Conservation (phyloP, 2,329 filamentous ascomycete species). For the Calonectria honghensis region DNA sequence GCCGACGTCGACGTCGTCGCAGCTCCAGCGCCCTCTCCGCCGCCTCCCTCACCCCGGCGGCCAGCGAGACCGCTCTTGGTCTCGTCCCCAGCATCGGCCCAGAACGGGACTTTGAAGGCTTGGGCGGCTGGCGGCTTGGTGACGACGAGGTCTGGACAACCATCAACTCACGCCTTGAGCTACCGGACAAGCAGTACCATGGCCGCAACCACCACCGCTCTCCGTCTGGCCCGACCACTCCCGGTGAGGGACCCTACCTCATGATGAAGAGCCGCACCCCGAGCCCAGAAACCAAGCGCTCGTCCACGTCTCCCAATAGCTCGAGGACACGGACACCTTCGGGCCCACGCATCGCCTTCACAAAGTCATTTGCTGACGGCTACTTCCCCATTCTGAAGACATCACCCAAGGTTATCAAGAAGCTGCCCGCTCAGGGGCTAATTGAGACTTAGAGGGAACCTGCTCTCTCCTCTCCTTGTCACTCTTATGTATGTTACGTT, state of each 20-base stretch:
- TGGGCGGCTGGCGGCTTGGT: slow-evolving; percentile 74
- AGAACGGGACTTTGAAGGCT: slow-evolving; percentile 75
- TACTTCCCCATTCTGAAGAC: slow-evolving; percentile 64
- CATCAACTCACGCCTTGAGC: slow-evolving; percentile 71
- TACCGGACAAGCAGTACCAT: slow-evolving; percentile 65
- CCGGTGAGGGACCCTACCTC: slow-evolving; percentile 64
- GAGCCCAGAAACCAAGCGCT: slow-evolving; percentile 59
- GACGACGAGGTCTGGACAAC: slow-evolving; percentile 71
- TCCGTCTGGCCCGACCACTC: slow-evolving; percentile 63
- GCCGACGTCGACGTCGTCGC: slow-evolving; percentile 58
- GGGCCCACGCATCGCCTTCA: slow-evolving; percentile 58
- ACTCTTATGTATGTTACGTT: slow-evolving; percentile 43
- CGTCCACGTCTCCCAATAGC: slow-evolving; percentile 64
- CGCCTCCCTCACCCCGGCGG: slow-evolving; percentile 58
- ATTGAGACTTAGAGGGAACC: slow-evolving; percentile 46
- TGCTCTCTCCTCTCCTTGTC: slow-evolving; percentile 7
- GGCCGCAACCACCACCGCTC: slow-evolving; percentile 66
- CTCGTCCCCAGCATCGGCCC: slow-evolving; percentile 69
- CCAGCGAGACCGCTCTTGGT: slow-evolving; percentile 62
- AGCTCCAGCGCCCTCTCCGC: slow-evolving; percentile 60
- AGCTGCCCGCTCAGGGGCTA: slow-evolving; percentile 45
- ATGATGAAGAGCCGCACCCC: slow-evolving; percentile 65
- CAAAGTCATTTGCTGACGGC: slow-evolving; percentile 58
- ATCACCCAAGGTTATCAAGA: slow-evolving; percentile 59
- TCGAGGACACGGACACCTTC: slow-evolving; percentile 70